Evolutionary conservation across 2,329 filamentous ascomycete species (phyloP).

Genomic region (Beauveria pseudobassiana): DNA sequence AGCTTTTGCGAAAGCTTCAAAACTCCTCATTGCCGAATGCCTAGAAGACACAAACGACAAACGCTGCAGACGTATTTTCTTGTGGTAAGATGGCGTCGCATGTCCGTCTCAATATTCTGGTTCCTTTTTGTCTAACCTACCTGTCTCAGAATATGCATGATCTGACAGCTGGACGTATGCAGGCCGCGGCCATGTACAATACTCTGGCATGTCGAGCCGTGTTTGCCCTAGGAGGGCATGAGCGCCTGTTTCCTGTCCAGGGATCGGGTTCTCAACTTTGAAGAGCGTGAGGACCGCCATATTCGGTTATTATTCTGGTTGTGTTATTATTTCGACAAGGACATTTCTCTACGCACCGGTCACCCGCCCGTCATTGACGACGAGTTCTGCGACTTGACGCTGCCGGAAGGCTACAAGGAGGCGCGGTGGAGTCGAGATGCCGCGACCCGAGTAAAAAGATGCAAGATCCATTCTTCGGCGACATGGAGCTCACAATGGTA

Average conservation of each 20-base stretch:
- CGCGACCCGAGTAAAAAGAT: conserved; percentile 2
- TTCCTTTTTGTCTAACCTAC: background rate
- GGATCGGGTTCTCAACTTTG: conserved; percentile 11
- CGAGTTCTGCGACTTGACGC: conserved; percentile 44
- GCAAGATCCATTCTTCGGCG: conserved; percentile 30
- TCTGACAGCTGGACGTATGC: conserved; percentile 37
- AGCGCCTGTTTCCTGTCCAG: conserved; percentile 14
- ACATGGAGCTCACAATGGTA: conserved; percentile 41
- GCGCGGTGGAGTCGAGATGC: conserved; percentile 15
- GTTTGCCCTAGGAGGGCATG: conserved; percentile 42
- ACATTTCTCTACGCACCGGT: conserved; percentile 44
- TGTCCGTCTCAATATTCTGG: background rate
- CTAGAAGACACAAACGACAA: conserved; percentile 33
- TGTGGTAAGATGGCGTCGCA: conserved; percentile 31
- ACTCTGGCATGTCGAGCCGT: conserved; percentile 39
- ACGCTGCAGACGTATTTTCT: conserved; percentile 39
- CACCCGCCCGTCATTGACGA: conserved; percentile 44
- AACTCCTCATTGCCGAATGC: conserved; percentile 33
- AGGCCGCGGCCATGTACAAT: conserved; percentile 35
- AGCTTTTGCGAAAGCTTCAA: conserved; percentile 31
- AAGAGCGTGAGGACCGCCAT: conserved; percentile 25
- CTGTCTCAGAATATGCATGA: conserved; percentile 32
- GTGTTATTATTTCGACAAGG: conserved; percentile 47
- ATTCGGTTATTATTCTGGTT: conserved; percentile 45
- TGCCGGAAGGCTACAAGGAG: conserved; percentile 30